Base-by-base conservation (phyloP, 352 stramenopile genomes). In the Pythium sp. region DNA sequence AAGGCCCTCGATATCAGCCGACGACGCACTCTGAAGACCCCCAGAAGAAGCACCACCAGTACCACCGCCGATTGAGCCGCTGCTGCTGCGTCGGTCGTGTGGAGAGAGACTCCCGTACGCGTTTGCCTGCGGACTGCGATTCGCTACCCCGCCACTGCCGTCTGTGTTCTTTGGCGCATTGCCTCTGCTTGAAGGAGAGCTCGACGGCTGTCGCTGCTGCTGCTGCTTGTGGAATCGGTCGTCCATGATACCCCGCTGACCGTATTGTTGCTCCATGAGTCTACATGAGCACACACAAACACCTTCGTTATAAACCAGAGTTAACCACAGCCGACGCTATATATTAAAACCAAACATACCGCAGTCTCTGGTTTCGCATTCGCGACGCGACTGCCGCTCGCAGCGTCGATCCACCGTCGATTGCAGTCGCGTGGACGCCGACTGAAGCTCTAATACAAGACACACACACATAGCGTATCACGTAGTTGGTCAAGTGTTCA, bases 191-290 rank as follows among this genome's bases (percentile, higher is more conserved):
- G n/a, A 28, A 46, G 56, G 56, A 47, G 56, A 61, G 20, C 30
- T 61, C 6, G 56, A 65, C 28, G 72, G 46, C 61, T 70, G 26
- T 61, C 72, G 66, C 53, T 72, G 69, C 2, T 72, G 69, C 2
- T 72, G 66, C 41, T 72, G 69, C 2, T 72, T 73, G 47, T 61
- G 68, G 26, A 75, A 54, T 7, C 74, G 61, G 12, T 75, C 67
- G 49, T 90, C 76, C 1, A 84, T 57, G 20, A 77, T 69, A 18
- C 65, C 72, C 51, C 82, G 71, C 30, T 69, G 74, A 4, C 83
- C 83, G 36, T 89, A 82, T 54, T 95, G 87, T 54, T 93, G 87
- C 55, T 95, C 85, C 84, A 95, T 93, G 28, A 95, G 70, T 18
- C 87, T 95, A 36, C 38, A 53, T 1, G 0, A 34, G 38, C 11